A percentile compares a stretch with the other conserved stretches of the same genome.
Evolutionary conservation across 176 grass and related monocot species (phyloP).

Genomic region (Aegilops tauschii): DNA sequence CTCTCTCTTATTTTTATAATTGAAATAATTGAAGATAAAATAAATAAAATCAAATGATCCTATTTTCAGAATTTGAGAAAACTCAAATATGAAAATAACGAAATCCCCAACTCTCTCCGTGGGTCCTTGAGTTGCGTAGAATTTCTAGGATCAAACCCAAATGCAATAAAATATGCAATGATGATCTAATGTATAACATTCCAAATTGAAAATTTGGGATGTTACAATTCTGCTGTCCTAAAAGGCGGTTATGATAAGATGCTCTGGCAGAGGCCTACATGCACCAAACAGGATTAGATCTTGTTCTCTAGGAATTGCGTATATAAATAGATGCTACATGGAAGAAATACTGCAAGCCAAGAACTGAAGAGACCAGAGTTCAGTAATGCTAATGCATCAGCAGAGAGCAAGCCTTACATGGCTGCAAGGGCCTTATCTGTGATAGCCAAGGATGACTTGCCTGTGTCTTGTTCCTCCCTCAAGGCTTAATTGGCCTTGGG

Average conservation of each 20-base stretch:
- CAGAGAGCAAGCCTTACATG: neutral
- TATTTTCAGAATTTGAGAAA: too few relatives aligned
- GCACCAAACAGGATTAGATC: neutral
- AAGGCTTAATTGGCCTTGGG: neutral
- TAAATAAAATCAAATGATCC: too few relatives aligned
- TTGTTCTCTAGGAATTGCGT: neutral
- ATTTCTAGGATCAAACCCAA: too few relatives aligned
- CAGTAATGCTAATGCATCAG: neutral
- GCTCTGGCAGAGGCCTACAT: neutral
- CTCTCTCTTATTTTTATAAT: too few relatives aligned
- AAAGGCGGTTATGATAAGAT: neutral
- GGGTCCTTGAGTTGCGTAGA: too few relatives aligned
- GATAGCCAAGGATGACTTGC: constrained; percentile 41
- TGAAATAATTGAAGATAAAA: too few relatives aligned
- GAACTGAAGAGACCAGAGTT: neutral
- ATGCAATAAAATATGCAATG: too few relatives aligned
- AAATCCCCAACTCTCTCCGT: too few relatives aligned
- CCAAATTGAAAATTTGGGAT: too few relatives aligned
- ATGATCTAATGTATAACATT: too few relatives aligned
- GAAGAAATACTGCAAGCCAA: neutral
- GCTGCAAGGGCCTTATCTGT: neutral
- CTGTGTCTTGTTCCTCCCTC: neutral
- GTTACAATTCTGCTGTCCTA: neutral
- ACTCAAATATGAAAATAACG: too few relatives aligned
- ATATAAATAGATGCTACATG: neutral